Conservation (phyloP, 1,284 basidiomycete species). For the Pisolithus thermaeus region DNA sequence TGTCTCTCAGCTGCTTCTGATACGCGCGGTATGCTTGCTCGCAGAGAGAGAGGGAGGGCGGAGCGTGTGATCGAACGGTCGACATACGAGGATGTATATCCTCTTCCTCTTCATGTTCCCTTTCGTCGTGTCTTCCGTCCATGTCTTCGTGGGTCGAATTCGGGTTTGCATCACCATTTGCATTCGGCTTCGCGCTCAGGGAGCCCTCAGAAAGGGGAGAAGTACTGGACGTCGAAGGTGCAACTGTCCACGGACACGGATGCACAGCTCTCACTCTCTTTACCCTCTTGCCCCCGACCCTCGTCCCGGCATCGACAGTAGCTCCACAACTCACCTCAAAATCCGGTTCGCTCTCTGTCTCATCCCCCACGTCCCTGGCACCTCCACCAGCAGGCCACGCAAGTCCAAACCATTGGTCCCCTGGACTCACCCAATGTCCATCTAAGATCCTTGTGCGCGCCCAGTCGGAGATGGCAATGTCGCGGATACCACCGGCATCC, state of each 20-base stretch:
- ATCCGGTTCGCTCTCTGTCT: conserved; percentile 26
- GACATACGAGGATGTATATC: conserved; percentile 44
- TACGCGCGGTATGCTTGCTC: conserved; percentile 55
- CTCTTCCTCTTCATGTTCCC: conserved; percentile 16
- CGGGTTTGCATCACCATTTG: too few relatives aligned
- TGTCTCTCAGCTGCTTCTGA: conserved; percentile 47
- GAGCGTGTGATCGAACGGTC: conserved; percentile 40
- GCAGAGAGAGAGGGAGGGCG: conserved; percentile 51
- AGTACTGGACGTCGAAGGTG: not conserved
- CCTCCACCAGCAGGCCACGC: conserved; percentile 33
- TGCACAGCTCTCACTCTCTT: conserved; percentile 47
- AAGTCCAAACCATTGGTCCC: conserved; percentile 55
- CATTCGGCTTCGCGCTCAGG: too few relatives aligned
- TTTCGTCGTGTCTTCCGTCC: not conserved
- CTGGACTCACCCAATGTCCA: conserved; percentile 67
- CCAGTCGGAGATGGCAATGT: conserved; percentile 68
- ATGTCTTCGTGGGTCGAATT: too few relatives aligned
- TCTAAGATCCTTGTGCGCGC: conserved; percentile 64
- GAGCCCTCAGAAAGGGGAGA: too few relatives aligned
- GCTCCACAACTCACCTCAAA: conserved; percentile 13
- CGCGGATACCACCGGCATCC: conserved; percentile 51
- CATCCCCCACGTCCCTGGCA: conserved; percentile 26
- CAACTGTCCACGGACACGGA: conserved; percentile 59
- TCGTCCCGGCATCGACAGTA: conserved; percentile 8
- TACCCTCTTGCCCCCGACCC: conserved; percentile 25